A percentile compares a stretch with the other conserved stretches of the same genome.
Conservation (phyloP, 805 yeast genomes). For the Tetrapisispora namnaoensis region DNA sequence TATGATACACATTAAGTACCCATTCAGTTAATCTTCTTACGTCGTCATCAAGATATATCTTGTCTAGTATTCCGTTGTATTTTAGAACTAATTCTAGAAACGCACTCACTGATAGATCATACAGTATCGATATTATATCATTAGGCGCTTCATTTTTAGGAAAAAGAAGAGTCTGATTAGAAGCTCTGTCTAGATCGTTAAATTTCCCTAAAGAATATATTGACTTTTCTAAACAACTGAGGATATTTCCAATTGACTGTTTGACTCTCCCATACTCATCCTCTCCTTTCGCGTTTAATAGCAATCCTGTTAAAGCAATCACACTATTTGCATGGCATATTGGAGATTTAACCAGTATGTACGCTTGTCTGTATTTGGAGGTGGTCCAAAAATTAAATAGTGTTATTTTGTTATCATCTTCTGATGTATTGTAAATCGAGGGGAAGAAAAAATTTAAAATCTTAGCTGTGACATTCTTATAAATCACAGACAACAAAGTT, state of each 20-base stretch:
- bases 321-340: conserved; percentile 58
- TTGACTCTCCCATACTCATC: conserved; percentile 48
- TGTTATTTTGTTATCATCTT: conserved; percentile 4
- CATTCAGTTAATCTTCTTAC: conserved; percentile 65
- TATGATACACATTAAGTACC: conserved; percentile 42
- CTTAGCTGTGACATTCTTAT: conserved; percentile 5
- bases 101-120: conserved; percentile 54
- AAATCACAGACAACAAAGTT: conserved; percentile 8
- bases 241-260: conserved; percentile 46
- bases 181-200: conserved; percentile 27
- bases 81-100: conserved; percentile 56
- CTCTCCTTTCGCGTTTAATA: conserved; percentile 48
- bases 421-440: conserved; percentile 4
- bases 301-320: conserved; percentile 43
- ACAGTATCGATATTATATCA: conserved; percentile 45
- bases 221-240: conserved; percentile 51
- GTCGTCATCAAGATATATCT: conserved; percentile 49
- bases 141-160: not conserved
- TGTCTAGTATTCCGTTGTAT: conserved; percentile 54
- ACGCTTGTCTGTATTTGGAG: conserved; percentile 42
- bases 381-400: conserved; percentile 20
- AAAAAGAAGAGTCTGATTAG: not conserved
- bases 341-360: conserved; percentile 50
- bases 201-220: conserved; percentile 45
- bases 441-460: conserved; percentile 22